Evolutionary conservation across 805 yeast genomes (phyloP).

Genomic region (Candida rishiriensis): DNA sequence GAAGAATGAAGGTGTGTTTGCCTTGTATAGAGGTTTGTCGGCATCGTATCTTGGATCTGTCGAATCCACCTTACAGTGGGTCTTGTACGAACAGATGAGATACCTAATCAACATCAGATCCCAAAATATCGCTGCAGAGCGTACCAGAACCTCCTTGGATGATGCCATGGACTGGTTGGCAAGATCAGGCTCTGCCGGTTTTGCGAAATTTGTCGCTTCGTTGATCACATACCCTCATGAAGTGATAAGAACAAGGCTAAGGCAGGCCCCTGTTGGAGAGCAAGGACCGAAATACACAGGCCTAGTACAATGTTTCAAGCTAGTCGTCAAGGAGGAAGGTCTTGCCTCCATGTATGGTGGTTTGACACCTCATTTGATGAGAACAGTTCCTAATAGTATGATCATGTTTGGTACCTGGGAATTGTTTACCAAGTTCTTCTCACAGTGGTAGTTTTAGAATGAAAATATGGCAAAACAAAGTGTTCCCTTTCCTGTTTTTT

Average conservation of each 20-base stretch:
- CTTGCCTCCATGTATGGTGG: conserved; percentile 94
- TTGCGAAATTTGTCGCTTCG: conserved; percentile 91
- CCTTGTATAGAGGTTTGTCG: conserved; percentile 85
- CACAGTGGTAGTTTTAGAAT: no score
- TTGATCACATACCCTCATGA: conserved; percentile 95
- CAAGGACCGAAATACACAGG: conserved; percentile 89
- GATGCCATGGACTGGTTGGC: conserved; percentile 86
- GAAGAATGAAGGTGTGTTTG: conserved; percentile 69
- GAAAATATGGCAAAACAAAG: no score
- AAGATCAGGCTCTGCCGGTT: conserved; percentile 95
- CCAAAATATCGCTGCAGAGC: conserved; percentile 28
- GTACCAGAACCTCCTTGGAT: conserved; percentile 47
- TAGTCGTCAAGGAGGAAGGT: conserved; percentile 91
- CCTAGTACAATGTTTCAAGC: conserved; percentile 75
- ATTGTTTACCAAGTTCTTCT: conserved; percentile 57
- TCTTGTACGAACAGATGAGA: conserved; percentile 93
- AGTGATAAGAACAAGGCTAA: conserved; percentile 88
- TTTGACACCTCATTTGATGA: conserved; percentile 88
- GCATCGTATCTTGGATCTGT: conserved; percentile 93
- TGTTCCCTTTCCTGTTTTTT: no score
- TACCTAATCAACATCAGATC: conserved; percentile 52
- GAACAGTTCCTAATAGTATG: conserved; percentile 97
- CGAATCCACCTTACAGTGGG: conserved; percentile 95
- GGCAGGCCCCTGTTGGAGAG: conserved; percentile 82
- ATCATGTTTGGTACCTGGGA: conserved; percentile 99